Conservation (phyloP, 495 filamentous ascomycete species). For the Hapsidospora chrysogenum region DNA sequence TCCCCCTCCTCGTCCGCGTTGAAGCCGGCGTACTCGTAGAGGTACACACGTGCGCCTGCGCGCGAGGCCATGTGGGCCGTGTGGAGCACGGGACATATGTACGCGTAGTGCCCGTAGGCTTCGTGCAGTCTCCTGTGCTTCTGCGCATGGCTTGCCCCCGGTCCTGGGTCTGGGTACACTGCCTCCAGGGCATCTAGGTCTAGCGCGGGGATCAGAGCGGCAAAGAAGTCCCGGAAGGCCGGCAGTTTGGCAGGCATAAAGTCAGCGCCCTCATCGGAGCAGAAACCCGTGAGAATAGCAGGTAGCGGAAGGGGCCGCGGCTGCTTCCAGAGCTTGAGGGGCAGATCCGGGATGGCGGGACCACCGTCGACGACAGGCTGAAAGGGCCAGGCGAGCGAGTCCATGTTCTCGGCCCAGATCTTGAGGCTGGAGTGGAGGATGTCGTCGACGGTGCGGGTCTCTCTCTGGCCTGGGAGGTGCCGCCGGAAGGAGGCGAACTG, state of each 20-base stretch:
- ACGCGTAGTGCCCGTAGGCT: constrained; percentile 49
- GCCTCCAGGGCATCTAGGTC: constrained; percentile 32
- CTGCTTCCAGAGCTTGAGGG: constrained; percentile 33
- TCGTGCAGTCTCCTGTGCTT: constrained; percentile 36
- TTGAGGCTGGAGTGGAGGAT: constrained; percentile 30
- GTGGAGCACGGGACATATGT: constrained; percentile 47
- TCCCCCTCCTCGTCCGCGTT: too few species aligned
- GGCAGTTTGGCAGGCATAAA: constrained; percentile 35
- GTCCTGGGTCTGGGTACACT: constrained; percentile 39
- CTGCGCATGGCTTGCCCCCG: constrained; percentile 3
- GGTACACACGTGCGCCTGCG: constrained; percentile 25
- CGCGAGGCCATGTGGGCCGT: constrained; percentile 34
- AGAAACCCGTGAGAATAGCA: constrained; percentile 50
- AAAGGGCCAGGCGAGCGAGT: constrained; percentile 46
- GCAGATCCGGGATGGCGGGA: constrained; percentile 36
- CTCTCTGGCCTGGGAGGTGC: too few species aligned
- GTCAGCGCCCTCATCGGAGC: constrained; percentile 45
- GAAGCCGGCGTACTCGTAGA: constrained; percentile 42
- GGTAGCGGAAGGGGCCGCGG: too few species aligned
- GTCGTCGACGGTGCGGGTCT: constrained; percentile 23
- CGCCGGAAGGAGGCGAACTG: too few species aligned
- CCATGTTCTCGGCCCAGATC: constrained; percentile 35
- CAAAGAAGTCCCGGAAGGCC: constrained; percentile 39
- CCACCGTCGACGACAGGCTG: constrained; percentile 48
- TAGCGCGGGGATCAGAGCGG: constrained; percentile 30